Base-by-base conservation (phyloP, 208 protist species). In the Trypanosoma platydactyli region DNA sequence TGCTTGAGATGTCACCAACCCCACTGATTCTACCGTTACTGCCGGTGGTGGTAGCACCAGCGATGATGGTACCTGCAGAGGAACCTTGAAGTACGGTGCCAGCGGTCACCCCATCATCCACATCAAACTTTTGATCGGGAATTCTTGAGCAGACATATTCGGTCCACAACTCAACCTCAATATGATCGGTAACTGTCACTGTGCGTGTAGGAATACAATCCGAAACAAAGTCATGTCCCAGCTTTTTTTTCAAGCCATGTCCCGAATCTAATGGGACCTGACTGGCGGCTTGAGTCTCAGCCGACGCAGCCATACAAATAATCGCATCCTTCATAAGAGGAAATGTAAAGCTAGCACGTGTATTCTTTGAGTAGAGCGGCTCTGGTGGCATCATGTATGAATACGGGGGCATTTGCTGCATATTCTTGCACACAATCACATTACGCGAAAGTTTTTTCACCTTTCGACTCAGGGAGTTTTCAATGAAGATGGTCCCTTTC, bases 321-420 rank as follows among this genome's bases (percentile, higher is more conserved):
- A 94, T 62, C n/a, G 85, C 85, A 48, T 94, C 88, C 3, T 49
- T 74, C 68, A 91, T 86, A 18, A 87, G 49, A 54, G 83, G 76
- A 64, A 92, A 81, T 1, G 59, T 75, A 16, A 83, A 80, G 48
- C 80, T 79, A 51, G 67, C 58, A n/a, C 80, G 77, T 46, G 82
- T 77, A 38, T 78, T 81, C 0, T 68, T 60, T n/a, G 81, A 49
- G 64, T 95, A 91, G 24, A 91, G 44, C 27, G 89, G 89, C 75
- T 95, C 89, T 0, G 89, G 89, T 1, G 89, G 89, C 0, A 95
- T 63, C 42, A 88, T 80, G 56, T 83, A 88, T 20, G 71, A 73
- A 62, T 95, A 95, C 0, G 83, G 79, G 6, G 86, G 86, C 40
- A 92, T 79, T 60, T 74, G 6, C 24, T 69, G 58, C 56, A 68